phyloP scores from a whole-genome alignment of 2,329 filamentous ascomycete species.

The Metarhizium rileyi region DNA sequence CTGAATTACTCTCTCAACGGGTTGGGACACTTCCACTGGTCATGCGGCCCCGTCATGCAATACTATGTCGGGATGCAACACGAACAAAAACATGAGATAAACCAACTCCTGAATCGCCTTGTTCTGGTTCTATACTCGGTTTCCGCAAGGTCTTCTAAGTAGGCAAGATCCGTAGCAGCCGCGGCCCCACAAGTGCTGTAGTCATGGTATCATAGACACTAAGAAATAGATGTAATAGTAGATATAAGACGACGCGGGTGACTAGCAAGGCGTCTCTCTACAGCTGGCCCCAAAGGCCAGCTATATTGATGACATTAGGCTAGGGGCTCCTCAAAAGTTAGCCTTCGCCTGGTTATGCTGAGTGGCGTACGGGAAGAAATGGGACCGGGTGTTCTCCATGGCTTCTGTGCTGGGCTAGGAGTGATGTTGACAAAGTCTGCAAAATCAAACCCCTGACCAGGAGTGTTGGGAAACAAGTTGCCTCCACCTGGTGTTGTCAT shows the following conservation, averaged over 20 bases:
- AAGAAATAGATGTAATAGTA: constrained; percentile 12
- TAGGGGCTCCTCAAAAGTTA: constrained; percentile 69
- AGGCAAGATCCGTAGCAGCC: not conserved
- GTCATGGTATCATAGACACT: constrained; percentile 28
- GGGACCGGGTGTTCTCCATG: constrained; percentile 72
- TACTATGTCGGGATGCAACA: not conserved
- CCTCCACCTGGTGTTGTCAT: constrained; percentile 76
- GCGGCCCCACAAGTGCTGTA: constrained; percentile 16
- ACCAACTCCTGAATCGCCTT: not conserved
- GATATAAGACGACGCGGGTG: not conserved
- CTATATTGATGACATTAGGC: constrained; percentile 10
- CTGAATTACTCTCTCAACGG: not conserved
- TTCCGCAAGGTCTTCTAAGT: not conserved
- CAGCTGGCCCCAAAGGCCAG: not conserved
- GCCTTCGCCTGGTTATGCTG: constrained; percentile 60
- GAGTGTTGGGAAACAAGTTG: constrained; percentile 64
- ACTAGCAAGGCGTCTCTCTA: not conserved
- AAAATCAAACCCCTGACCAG: constrained; percentile 80
- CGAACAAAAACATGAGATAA: not conserved
- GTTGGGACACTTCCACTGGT: too few relatives aligned
- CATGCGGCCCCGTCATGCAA: not conserved
- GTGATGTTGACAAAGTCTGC: constrained; percentile 97
- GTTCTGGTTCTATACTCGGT: not conserved
- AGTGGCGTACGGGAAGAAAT: constrained; percentile 44
- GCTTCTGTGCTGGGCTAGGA: constrained; percentile 82